phyloP scores from a whole-genome alignment of 345 rosid genomes.

The Hibiscus trionum region DNA sequence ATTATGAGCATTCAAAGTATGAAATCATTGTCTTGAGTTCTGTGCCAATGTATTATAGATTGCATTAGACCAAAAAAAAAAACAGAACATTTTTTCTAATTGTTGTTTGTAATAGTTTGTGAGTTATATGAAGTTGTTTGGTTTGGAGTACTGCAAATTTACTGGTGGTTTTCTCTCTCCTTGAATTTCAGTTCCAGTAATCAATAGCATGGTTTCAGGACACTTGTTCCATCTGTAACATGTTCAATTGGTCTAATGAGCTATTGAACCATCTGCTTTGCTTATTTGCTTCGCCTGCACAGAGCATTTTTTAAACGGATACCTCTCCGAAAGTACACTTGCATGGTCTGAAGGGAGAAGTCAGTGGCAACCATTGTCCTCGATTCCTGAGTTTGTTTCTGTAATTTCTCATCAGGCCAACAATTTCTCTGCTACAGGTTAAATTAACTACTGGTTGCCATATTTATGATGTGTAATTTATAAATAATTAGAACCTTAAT shows the following conservation, averaged over 20 bases:
- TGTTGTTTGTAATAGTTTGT: not conserved
- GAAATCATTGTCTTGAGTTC: constrained; percentile 16
- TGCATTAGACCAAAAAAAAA: constrained; percentile 2
- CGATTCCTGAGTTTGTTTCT: constrained; percentile 53
- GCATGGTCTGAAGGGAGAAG: constrained; percentile 86
- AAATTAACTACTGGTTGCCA: not conserved
- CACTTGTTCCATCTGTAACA: constrained; percentile 32
- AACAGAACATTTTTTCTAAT: not conserved
- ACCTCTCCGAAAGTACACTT: constrained; percentile 53
- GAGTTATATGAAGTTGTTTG: not conserved
- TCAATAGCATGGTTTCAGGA: constrained; percentile 33
- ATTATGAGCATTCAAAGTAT: not conserved
- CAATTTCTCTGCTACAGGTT: constrained; percentile 35
- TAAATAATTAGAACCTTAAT: not conserved
- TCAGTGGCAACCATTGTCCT: constrained; percentile 74
- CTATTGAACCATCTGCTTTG: constrained; percentile 38
- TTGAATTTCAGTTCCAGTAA: constrained; percentile 19
- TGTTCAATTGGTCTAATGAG: constrained; percentile 38
- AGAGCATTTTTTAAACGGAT: constrained; percentile 84
- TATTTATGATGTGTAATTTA: not conserved
- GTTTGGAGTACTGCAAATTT: constrained; percentile 15
- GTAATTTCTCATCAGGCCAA: constrained; percentile 33
- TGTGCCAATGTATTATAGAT: not conserved
- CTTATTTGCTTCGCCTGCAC: constrained; percentile 47
- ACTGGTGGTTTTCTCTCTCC: constrained; percentile 21